Evolutionary conservation across 1,284 basidiomycete genomes (phyloP), one percentile per base, ranked within the genome.

Genomic region (Lignosus rhinocerotis): DNA sequence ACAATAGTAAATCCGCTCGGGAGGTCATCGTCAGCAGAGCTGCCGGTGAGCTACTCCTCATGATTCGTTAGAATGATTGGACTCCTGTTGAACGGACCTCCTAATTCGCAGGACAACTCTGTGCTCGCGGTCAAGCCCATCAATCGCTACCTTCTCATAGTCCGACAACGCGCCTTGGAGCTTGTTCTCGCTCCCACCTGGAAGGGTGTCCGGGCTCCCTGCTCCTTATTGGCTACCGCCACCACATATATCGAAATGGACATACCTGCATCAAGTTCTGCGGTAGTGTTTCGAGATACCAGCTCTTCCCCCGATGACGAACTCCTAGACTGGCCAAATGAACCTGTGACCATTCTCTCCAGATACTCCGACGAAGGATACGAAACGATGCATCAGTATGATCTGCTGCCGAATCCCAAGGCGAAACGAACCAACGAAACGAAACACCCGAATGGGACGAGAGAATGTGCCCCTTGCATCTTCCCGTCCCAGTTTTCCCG

Each of bases 301-400:
- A 56, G 62, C n/a, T 44, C 50, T 10, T 31, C 38, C 7, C 19
- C 46, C 6, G 51, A 54, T 12, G 58, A 66, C 39, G 65, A 68
- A 31, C 58, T 53, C 10, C 57, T 60, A 2, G 66, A 67, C 44
- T 73, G 72, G 72, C 69, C 68, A 30, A 57, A 64, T 16, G 69
- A 71, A 32, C 69, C 73, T 6, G 69, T 73, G 8, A 72, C 71
- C 6, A 58, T 75, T 36, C 67, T 75, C 48, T 58, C 67, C 45
- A 70, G 72, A 45, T 66, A 63, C 51, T 53, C 61, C 5, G 56
- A 66, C 54, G 69, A 67, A 39, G 67, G 66, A 14, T 64, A 67
- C 47, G 67, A 73, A 43, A 64, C 63, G 14, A 59, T 75, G 51
- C 64, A 66, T 42, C 73, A 73, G 51, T 70, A 70, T 47, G 73